Base-by-base conservation (phyloP, 2,329 filamentous ascomycete species). In the Neonectria punicea region DNA sequence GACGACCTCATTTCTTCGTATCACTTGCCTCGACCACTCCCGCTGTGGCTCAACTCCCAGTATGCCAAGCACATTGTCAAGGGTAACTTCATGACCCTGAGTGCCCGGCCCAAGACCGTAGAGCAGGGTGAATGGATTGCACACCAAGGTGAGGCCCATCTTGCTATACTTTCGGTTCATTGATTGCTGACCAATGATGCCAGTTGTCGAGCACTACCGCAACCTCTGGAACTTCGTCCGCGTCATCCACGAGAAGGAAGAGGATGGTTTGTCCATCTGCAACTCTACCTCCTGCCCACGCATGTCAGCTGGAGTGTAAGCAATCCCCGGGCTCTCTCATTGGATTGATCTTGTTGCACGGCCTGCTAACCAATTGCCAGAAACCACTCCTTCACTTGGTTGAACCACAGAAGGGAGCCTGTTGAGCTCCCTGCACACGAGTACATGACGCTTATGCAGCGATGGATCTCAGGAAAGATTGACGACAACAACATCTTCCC, bases 41-140 rank as follows among this genome's bases (percentile, higher is more conserved):
- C 92, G 44, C 67, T 74, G 50, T 94, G 92, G 89, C 88, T 94
- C 74, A 91, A 92, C 75, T 86, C 91, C 56, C 83, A 89, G 69
- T 92, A 93, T 76, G 91, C 92, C 62, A 93, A 92, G 77, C 90
- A 97, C 76, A 97, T 97, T 71, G 94, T 98, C 76, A 97, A 96
- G 84, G 95, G 95, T 61, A 98, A 98, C 82, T 98, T 98, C 77
- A 93, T 97, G 91, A 98, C 95, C n/a, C 83, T 98, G 67, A 97
- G 95, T 74, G 93, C 94, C 55, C 92, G 94, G 77, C 95, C 95
- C 28, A 94, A 95, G 83, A 94, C 96, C 66, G 93, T 98, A 54
- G 95, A 98, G 75, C 89, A 94, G 77, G 95, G 93, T 70, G 95
- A 98, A 81, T 98, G 95, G 95, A 87, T 98, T 73, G 94, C 95